These are phyloP conservation scores for Jaltomata sinuosa DNA, from an alignment of 257 asterid genomes.

Conservation along the genomic window DNA sequence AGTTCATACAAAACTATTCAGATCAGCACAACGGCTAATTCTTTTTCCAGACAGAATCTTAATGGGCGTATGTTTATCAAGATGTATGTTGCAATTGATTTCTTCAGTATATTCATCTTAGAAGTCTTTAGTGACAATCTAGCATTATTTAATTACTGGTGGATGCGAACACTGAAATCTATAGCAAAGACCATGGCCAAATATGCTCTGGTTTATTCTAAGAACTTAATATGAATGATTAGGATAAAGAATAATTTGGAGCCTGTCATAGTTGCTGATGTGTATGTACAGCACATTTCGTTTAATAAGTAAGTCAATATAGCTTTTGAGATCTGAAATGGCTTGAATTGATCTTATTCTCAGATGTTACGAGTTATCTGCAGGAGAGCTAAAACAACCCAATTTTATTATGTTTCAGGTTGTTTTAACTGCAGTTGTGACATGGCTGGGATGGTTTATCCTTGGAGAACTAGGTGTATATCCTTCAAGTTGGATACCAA, in stretches of 20 bases:
- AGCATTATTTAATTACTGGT: neutral
- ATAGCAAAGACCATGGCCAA: neutral
- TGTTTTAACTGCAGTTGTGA: constrained; percentile 56
- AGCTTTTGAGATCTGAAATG: neutral
- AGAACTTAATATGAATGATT: neutral
- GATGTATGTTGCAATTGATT: neutral
- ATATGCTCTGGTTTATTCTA: neutral
- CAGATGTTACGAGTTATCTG: neutral
- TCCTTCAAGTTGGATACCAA: constrained; percentile 81
- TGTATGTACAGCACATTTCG: neutral
- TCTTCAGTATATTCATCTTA: neutral
- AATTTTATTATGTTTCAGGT: constrained; percentile 41
- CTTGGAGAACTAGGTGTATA: constrained; percentile 56
- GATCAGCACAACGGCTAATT: neutral
- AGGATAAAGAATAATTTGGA: neutral
- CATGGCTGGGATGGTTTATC: constrained; percentile 90
- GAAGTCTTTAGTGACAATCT: neutral
- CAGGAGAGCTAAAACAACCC: neutral
- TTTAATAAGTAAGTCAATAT: neutral
- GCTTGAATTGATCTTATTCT: neutral
- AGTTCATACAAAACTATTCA: neutral
- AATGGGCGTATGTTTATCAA: neutral
- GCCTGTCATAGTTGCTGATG: neutral
- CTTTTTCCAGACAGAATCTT: neutral
- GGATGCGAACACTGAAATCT: neutral